Conservation (phyloP, 139 green algal genomes). For the Closterium sp. region DNA sequence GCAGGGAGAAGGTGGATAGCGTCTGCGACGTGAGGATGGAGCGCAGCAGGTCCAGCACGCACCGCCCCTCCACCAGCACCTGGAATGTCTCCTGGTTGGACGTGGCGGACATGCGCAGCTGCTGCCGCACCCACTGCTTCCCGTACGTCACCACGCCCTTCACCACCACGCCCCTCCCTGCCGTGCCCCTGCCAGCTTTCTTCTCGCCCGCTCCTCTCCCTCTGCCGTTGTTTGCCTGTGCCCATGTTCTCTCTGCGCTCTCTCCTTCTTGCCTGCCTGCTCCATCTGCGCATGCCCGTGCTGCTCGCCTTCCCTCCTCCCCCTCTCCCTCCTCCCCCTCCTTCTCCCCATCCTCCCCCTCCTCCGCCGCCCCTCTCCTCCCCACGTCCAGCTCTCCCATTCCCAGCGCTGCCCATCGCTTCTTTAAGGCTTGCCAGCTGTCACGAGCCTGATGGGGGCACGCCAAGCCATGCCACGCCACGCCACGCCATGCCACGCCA, state of each 20-base stretch:
- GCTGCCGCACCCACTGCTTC: slow-evolving; percentile 42
- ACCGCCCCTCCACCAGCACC: slow-evolving; percentile 57
- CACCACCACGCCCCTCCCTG: background rate
- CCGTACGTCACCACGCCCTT: slow-evolving; percentile 18
- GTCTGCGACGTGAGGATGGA: slow-evolving; percentile 65
- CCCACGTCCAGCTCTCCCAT: background rate
- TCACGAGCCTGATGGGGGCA: background rate
- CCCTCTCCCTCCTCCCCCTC: background rate
- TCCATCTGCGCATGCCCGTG: background rate
- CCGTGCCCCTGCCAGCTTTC: too few relatives aligned
- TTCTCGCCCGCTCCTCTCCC: too few relatives aligned
- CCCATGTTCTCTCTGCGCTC: background rate
- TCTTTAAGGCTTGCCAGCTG: background rate
- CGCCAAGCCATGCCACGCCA: background rate
- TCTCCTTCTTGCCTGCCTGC: background rate
- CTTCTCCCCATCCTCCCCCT: background rate
- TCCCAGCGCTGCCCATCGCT: background rate
- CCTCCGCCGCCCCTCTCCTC: background rate
- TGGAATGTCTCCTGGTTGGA: slow-evolving; percentile 42
- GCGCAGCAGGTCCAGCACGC: slow-evolving; percentile 70
- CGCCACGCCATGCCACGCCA: background rate
- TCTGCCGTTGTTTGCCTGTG: background rate
- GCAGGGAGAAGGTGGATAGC: slow-evolving; percentile 66
- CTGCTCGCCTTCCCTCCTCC: background rate
- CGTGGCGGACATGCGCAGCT: slow-evolving; percentile 35